phyloP scores from a whole-genome alignment of 306 rosid species.

The Urtica urens region DNA sequence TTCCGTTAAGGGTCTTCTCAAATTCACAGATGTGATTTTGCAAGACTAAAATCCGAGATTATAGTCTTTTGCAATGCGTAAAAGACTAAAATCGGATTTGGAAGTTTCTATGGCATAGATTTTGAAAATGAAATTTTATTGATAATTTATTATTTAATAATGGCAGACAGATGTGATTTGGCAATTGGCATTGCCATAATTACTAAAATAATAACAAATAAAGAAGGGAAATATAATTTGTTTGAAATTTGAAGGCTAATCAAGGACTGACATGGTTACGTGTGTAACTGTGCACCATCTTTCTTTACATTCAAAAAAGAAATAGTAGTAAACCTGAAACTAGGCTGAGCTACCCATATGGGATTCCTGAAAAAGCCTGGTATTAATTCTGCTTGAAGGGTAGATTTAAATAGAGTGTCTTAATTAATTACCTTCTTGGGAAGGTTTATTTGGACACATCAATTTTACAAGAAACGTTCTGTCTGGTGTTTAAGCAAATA shows the following conservation, averaged over 20 bases:
- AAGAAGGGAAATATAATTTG: too few relatives aligned
- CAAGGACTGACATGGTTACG: not conserved
- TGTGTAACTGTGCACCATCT: not conserved
- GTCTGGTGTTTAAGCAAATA: not conserved
- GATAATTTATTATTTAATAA: not conserved
- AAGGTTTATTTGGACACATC: slow-evolving; percentile 3
- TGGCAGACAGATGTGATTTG: not conserved
- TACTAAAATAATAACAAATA: not conserved
- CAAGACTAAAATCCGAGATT: too few relatives aligned
- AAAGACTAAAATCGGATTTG: too few relatives aligned
- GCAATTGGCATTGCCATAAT: not conserved
- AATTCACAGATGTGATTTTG: too few relatives aligned
- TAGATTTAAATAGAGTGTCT: too few relatives aligned
- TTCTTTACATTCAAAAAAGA: too few relatives aligned
- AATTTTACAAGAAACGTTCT: not conserved
- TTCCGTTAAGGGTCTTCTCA: too few relatives aligned
- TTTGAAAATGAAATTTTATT: too few relatives aligned
- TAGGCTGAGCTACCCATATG: not conserved
- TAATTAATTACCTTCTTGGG: not conserved
- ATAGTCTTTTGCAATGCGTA: too few relatives aligned
- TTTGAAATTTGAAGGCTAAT: slow-evolving; percentile 2
- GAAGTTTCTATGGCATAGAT: too few relatives aligned
- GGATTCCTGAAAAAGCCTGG: not conserved
- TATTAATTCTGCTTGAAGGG: not conserved
- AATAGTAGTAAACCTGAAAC: not conserved